Percentiles rank a stretch among this genome's conserved stretches.
These are phyloP conservation scores for Mucor circinelloides DNA, from an alignment of 371 early-diverging fungal genomes.

Conservation along the genomic window DNA sequence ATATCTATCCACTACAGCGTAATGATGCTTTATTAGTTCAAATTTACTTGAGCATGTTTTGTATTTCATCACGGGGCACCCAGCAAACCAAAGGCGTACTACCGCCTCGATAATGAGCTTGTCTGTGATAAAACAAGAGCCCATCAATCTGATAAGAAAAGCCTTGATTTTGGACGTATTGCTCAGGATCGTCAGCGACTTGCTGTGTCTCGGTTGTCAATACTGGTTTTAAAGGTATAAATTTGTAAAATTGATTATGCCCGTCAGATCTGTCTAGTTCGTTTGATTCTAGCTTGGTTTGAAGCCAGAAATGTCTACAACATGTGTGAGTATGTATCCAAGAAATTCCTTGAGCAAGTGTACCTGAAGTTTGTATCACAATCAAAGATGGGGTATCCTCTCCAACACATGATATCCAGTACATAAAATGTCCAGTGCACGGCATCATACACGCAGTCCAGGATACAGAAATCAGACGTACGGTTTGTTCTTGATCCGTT, in stretches of 20 bases:
- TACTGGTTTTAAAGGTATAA: conserved; percentile 31
- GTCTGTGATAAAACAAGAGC: conserved; percentile 59
- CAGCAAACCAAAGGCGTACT: conserved; percentile 63
- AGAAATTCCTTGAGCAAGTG: not conserved
- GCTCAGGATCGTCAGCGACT: conserved; percentile 19
- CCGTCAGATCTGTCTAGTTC: conserved; percentile 49
- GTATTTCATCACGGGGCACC: conserved; percentile 42
- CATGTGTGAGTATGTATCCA: not conserved
- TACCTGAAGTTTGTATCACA: conserved; percentile 62
- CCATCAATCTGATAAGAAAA: conserved; percentile 52
- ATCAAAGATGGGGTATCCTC: conserved; percentile 62
- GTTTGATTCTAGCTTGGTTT: conserved; percentile 45
- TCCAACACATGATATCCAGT: conserved; percentile 69
- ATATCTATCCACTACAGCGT: not conserved
- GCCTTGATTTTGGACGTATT: conserved; percentile 32
- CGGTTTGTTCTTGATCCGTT: conserved; percentile 48
- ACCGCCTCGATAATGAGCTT: conserved; percentile 57
- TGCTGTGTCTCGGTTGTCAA: conserved; percentile 27
- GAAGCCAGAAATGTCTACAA: conserved; percentile 57
- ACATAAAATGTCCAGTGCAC: conserved; percentile 61
- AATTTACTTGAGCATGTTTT: not conserved
- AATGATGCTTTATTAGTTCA: not conserved
- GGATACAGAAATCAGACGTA: conserved; percentile 56
- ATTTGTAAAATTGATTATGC: conserved; percentile 39
- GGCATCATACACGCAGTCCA: conserved; percentile 66